phyloP scores from a whole-genome alignment of 208 protist genomes.

The Leishmania aethiopica region DNA sequence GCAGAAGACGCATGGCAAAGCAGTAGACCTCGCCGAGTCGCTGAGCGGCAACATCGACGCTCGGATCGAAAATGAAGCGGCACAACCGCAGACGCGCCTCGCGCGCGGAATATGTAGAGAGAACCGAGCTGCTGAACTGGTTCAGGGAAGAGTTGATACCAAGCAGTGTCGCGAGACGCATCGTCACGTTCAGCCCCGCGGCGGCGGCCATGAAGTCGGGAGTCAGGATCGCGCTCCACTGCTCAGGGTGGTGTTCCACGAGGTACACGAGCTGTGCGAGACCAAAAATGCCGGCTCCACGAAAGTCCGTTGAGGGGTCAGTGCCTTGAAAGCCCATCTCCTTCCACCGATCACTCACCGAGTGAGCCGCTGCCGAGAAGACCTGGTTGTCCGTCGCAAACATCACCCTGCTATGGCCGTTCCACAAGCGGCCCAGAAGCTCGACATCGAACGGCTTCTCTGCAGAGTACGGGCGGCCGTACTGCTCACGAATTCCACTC shows the following conservation, averaged over 20 bases:
- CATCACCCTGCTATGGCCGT: slow-evolving; percentile 39
- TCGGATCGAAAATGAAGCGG: slow-evolving; percentile 39
- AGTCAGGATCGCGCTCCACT: slow-evolving; percentile 39
- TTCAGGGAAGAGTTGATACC: slow-evolving; percentile 33
- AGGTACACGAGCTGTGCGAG: slow-evolving; percentile 83
- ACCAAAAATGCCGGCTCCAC: slow-evolving; percentile 75
- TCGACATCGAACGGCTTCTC: slow-evolving; percentile 31
- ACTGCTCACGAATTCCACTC: slow-evolving; percentile 21
- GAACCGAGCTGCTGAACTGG: slow-evolving; percentile 38
- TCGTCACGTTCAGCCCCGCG: slow-evolving; percentile 78
- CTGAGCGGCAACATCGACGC: slow-evolving; percentile 32
- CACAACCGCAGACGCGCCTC: slow-evolving; percentile 36
- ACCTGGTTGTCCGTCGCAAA: slow-evolving; percentile 16
- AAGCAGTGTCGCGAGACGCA: slow-evolving; percentile 66
- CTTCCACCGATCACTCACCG: slow-evolving; percentile 69
- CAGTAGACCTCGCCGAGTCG: slow-evolving; percentile 67
- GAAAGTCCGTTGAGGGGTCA: slow-evolving; percentile 89
- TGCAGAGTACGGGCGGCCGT: slow-evolving; percentile 34
- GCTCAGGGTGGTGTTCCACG: slow-evolving; percentile 52
- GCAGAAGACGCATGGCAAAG: slow-evolving; percentile 54
- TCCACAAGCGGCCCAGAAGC: slow-evolving; percentile 57
- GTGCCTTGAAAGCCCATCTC: slow-evolving; percentile 84
- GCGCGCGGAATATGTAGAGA: slow-evolving; percentile 30
- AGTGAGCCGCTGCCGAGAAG: slow-evolving; percentile 22
- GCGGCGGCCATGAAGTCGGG: slow-evolving; percentile 62